Percentiles rank a stretch among this genome's conserved stretches.
These are phyloP conservation scores for Phytopythium litorale DNA, from an alignment of 352 stramenopile genomes.

Conservation along the genomic window DNA sequence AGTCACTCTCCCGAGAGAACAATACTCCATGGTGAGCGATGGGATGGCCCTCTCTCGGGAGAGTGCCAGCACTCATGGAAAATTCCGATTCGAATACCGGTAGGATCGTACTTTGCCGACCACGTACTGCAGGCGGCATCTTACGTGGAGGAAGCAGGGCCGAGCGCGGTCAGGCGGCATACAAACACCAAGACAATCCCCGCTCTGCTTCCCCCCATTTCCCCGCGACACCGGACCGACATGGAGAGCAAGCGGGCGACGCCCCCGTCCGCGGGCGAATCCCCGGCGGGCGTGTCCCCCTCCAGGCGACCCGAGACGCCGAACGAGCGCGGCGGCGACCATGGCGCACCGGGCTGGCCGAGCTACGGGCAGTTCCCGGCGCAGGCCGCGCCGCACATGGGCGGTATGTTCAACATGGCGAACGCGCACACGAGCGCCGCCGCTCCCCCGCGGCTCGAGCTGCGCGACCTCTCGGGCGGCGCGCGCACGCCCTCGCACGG, in stretches of 20 bases:
- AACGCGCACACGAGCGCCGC: background rate
- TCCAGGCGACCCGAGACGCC: background rate
- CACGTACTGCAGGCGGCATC: no score
- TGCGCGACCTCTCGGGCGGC: constrained; percentile 11
- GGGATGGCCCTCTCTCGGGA: no score
- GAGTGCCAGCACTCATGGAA: no score
- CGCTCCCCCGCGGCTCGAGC: constrained; percentile 13
- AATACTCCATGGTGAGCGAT: no score
- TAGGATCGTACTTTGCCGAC: background rate
- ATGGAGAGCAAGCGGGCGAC: constrained; percentile 28
- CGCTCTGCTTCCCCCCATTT: background rate
- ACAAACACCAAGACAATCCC: background rate
- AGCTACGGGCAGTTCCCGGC: constrained; percentile 1
- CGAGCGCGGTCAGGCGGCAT: background rate
- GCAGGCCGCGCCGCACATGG: constrained; percentile 3
- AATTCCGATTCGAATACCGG: no score
- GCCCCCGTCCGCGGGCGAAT: constrained; percentile 9
- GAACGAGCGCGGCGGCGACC: background rate
- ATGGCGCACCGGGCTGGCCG: constrained; percentile 3
- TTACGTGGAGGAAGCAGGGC: background rate
- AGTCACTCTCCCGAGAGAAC: no score
- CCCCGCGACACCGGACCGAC: background rate
- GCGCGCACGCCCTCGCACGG: background rate
- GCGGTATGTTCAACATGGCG: constrained; percentile 7
- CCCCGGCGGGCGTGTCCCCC: constrained; percentile 5